Evolutionary conservation across 148 eudicot species (phyloP).

Genomic region (Talinum fruticosum): DNA sequence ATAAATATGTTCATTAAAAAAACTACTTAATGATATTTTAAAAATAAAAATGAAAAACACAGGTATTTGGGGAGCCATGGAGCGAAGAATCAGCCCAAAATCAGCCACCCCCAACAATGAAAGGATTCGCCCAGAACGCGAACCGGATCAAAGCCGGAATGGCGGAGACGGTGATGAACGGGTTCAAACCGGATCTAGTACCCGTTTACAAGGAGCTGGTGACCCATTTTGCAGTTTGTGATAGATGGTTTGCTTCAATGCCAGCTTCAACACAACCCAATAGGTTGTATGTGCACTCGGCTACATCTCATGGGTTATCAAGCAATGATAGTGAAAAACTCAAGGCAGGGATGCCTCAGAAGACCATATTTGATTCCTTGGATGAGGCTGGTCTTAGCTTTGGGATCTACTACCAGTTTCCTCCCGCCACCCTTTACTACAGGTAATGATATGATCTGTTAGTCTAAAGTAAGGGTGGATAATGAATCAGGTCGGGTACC

Average conservation of each 20-base stretch:
- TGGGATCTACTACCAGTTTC: conserved; percentile 67
- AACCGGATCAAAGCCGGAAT: conserved; percentile 42
- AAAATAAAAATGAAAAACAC: too few species aligned
- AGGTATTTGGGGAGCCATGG: conserved; percentile 55
- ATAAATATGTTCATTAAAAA: too few species aligned
- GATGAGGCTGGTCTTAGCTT: conserved; percentile 55
- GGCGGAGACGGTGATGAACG: conserved; percentile 67
- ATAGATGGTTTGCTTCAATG: conserved; percentile 67
- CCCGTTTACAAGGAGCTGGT: conserved; percentile 71
- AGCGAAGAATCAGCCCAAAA: conserved; percentile 32
- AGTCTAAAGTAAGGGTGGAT: too few species aligned
- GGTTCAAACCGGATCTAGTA: conserved; percentile 63
- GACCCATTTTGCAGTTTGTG: conserved; percentile 65
- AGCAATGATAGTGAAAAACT: conserved; percentile 46
- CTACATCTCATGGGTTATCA: conserved; percentile 63
- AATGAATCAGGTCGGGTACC: too few species aligned
- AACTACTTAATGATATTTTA: too few species aligned
- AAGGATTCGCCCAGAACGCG: conserved; percentile 71
- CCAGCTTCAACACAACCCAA: conserved; percentile 79
- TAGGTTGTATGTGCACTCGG: conserved; percentile 65
- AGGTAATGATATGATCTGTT: too few species aligned
- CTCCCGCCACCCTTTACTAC: conserved; percentile 69
- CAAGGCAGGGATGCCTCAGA: conserved; percentile 61
- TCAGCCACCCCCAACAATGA: conserved; percentile 43
- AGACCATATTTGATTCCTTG: conserved; percentile 74